phyloP scores from a whole-genome alignment of 495 filamentous ascomycete genomes.

The Podospora tetraspora region DNA sequence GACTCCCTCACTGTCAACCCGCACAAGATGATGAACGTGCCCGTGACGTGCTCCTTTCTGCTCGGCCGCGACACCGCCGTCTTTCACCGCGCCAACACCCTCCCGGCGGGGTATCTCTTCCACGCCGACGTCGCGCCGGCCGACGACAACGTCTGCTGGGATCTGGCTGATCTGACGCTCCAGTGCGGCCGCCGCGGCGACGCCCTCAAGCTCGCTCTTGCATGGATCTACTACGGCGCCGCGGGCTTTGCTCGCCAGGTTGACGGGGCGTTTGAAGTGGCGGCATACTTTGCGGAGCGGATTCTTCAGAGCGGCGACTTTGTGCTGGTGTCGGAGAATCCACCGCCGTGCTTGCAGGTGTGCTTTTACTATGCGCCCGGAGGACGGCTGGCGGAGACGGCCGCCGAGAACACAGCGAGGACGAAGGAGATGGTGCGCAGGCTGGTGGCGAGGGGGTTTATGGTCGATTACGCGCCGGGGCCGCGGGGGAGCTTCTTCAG shows the following conservation, averaged over 20 bases:
- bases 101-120: conserved; percentile 86
- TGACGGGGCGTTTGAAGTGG: conserved; percentile 62
- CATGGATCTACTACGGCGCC: conserved; percentile 82
- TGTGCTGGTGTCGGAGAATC: conserved; percentile 64
- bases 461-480: conserved; percentile 89
- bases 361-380: conserved; percentile 81
- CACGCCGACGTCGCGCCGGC: conserved; percentile 44
- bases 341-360: conserved; percentile 86
- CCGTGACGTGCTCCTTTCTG: conserved; percentile 86
- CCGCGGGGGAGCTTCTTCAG: conserved; percentile 78
- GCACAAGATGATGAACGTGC: conserved; percentile 94
- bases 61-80: conserved; percentile 66
- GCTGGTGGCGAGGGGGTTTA: conserved; percentile 72
- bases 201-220: conserved; percentile 76
- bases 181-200: conserved; percentile 89
- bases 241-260: conserved; percentile 54
- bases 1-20: conserved; percentile 82
- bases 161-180: conserved; percentile 87
- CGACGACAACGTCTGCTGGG: conserved; percentile 52
- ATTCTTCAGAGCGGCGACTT: conserved; percentile 55
- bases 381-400: conserved; percentile 45
- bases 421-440: conserved; percentile 61
- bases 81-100: conserved; percentile 76
- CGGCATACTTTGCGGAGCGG: conserved; percentile 57
- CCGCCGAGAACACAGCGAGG: conserved; percentile 60